Evolutionary conservation across 208 protist species (phyloP).

Genomic region (Trypanosoma brucei): DNA sequence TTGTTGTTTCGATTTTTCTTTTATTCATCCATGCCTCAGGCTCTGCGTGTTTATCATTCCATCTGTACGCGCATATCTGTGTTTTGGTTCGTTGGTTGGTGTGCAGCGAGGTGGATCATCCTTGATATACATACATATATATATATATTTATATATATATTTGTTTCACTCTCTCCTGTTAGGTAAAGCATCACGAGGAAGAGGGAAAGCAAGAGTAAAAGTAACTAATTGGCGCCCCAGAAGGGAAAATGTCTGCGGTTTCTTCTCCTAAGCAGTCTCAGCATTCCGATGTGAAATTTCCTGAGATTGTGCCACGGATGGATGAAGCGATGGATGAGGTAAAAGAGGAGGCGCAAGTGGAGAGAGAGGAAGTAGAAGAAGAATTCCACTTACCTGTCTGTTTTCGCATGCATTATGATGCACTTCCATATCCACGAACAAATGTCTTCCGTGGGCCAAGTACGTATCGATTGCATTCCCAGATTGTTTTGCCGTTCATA

Average conservation of each 20-base stretch:
- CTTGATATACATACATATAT: conserved; percentile 1
- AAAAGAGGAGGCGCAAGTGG: background rate
- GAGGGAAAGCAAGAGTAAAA: background rate
- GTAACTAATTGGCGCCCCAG: background rate
- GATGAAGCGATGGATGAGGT: background rate
- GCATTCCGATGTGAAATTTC: no score
- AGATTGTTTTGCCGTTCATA: conserved; percentile 15
- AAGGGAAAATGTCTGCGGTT: no score
- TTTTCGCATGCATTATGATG: conserved; percentile 21
- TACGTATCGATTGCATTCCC: conserved; percentile 4
- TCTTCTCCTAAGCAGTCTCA: no score
- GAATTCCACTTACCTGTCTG: conserved; percentile 3
- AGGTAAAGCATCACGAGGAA: no score
- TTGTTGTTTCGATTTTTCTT: no score
- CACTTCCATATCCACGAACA: background rate
- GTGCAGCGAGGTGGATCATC: background rate
- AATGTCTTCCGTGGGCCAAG: conserved; percentile 8
- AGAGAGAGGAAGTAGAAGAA: background rate
- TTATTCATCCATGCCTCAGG: no score
- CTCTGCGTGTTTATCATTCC: no score
- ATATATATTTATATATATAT: conserved; percentile 8
- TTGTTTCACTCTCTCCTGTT: background rate
- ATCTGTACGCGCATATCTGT: no score
- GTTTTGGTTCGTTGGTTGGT: background rate
- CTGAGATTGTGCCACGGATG: background rate